Conservation (phyloP, 441 rosid genomes). For the Jatropha podagrica region DNA sequence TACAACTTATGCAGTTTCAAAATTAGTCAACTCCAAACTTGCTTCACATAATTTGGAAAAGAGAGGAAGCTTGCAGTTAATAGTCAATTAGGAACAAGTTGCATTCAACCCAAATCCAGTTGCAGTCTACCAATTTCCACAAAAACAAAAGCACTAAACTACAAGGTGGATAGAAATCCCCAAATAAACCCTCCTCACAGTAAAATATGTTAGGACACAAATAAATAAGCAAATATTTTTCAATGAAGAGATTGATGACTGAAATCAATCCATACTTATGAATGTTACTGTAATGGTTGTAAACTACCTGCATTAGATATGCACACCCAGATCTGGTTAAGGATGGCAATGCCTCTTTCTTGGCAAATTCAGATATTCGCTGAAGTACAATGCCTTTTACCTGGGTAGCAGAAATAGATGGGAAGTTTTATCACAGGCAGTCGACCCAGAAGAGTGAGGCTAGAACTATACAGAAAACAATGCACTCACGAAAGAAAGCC, state of each 20-base stretch:
- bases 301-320: slow-evolving; percentile 85
- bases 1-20: too few relatives aligned
- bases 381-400: slow-evolving; percentile 89
- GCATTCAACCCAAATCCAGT: not conserved
- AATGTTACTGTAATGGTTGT: not conserved
- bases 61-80: not conserved
- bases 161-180: not conserved
- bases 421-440: slow-evolving; percentile 22
- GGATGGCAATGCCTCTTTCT: slow-evolving; percentile 89
- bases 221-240: slow-evolving; percentile 11
- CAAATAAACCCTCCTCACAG: slow-evolving; percentile 15
- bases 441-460: slow-evolving; percentile 13
- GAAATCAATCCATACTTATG: not conserved
- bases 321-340: slow-evolving; percentile 98
- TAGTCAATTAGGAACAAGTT: too few relatives aligned
- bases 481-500: slow-evolving; percentile 82
- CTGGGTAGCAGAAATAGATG: slow-evolving; percentile 38
- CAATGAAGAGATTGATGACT: slow-evolving; percentile 3
- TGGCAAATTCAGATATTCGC: slow-evolving; percentile 87
- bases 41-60: not conserved
- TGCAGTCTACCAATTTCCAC: not conserved
- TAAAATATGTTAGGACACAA: slow-evolving; percentile 1
- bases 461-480: slow-evolving; percentile 13
- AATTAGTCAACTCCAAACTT: too few relatives aligned
- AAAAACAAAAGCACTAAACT: not conserved